Evolutionary conservation across 164 flowering plant genomes (phyloP).

Genomic region (Berberis vulgaris): DNA sequence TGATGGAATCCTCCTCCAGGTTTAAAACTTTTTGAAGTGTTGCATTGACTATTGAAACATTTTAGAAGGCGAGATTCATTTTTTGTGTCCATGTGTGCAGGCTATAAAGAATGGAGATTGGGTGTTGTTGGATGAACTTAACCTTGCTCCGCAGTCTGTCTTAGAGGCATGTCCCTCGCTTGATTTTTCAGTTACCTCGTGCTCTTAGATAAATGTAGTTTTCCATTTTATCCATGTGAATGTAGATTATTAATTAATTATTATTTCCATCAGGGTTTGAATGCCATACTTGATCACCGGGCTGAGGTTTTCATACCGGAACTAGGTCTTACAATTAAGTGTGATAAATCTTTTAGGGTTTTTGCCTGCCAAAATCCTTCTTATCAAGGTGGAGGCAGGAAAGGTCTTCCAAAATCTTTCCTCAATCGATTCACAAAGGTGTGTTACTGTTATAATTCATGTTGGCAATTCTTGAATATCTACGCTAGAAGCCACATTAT

Average conservation of each 20-base stretch:
- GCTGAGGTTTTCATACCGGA: slow-evolving; percentile 96
- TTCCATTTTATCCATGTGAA: too few relatives aligned
- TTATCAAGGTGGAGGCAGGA: slow-evolving; percentile 93
- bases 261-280: slow-evolving; percentile 56
- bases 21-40: slow-evolving; percentile 12
- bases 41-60: neutral
- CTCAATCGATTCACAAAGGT: slow-evolving; percentile 97
- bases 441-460: neutral
- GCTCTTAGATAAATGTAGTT: too few relatives aligned
- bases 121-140: slow-evolving; percentile 96
- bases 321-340: slow-evolving; percentile 59
- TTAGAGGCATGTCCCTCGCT: slow-evolving; percentile 46
- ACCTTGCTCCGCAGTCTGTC: slow-evolving; percentile 98
- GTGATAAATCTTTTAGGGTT: slow-evolving; percentile 81
- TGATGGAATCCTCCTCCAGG: slow-evolving; percentile 97
- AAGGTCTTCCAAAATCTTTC: slow-evolving; percentile 94
- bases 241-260: neutral
- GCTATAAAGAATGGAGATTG: slow-evolving; percentile 86
- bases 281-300: slow-evolving; percentile 95
- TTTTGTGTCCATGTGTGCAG: slow-evolving; percentile 23
- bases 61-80: neutral
- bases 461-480: neutral
- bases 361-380: slow-evolving; percentile 99
- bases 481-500: neutral
- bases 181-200: neutral